Conservation (phyloP, 2,329 filamentous ascomycete genomes). For the Ploettnerulaceae sp. region DNA sequence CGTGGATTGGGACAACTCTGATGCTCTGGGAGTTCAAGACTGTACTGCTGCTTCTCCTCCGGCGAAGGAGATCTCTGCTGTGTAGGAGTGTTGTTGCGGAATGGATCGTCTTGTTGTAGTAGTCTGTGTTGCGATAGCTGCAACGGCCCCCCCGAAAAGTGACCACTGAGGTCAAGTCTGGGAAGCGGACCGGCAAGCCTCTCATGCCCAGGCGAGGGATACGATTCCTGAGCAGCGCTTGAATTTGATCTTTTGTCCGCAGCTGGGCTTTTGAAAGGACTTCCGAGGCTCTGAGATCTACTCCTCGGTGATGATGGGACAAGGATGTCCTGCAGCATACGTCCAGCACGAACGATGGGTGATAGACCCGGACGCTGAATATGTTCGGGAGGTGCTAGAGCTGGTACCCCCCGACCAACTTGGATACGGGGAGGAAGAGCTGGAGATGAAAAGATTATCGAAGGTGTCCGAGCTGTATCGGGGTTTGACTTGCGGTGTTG, state of each 20-base stretch:
- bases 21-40: conserved; percentile 20
- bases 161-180: conserved; percentile 21
- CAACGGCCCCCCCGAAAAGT: conserved; percentile 17
- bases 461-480: conserved; percentile 28
- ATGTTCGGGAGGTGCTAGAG: conserved; percentile 12
- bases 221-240: conserved; percentile 18
- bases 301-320: conserved; percentile 30
- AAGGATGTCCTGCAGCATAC: conserved; percentile 32
- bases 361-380: conserved; percentile 25
- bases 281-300: conserved; percentile 32
- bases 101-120: conserved; percentile 26
- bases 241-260: conserved; percentile 25
- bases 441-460: conserved; percentile 34
- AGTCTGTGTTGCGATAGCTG: conserved; percentile 11
- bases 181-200: conserved; percentile 19
- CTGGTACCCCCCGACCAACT: conserved; percentile 14
- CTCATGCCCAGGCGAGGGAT: conserved; percentile 18
- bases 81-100: conserved; percentile 14
- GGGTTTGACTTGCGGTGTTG: conserved; percentile 26
- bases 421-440: conserved; percentile 30
- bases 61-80: conserved; percentile 20
- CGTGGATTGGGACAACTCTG: conserved; percentile 16
- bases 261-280: conserved; percentile 34
- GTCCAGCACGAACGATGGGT: conserved; percentile 31
- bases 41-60: conserved; percentile 26